Conservation (phyloP, 179 eudicot genomes). For the Corrigiola litoralis region DNA sequence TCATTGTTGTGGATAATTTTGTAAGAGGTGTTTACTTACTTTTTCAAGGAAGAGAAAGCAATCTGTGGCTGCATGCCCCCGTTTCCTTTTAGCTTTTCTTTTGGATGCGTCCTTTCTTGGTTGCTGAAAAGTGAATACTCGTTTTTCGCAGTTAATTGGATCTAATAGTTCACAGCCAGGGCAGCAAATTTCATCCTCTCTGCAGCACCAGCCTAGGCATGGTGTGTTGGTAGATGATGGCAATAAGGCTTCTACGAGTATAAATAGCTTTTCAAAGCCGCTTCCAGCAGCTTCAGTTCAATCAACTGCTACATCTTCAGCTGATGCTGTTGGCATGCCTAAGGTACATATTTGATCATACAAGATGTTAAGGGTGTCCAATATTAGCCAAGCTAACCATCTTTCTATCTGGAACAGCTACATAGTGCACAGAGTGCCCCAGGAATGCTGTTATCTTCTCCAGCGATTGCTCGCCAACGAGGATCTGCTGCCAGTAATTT, state of each 20-base stretch:
- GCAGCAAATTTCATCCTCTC: conserved; percentile 48
- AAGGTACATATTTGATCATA: conserved; percentile 36
- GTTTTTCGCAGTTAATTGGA: conserved; percentile 40
- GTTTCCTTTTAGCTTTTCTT: no score
- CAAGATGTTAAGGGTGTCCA: background rate
- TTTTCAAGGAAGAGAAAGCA: no score
- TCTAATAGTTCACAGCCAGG: conserved; percentile 42
- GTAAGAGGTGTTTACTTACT: no score
- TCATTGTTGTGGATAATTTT: no score
- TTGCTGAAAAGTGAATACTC: conserved; percentile 1
- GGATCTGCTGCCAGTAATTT: conserved; percentile 61
- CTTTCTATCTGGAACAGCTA: conserved; percentile 19
- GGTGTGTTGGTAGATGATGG: conserved; percentile 50
- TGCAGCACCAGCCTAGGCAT: conserved; percentile 54
- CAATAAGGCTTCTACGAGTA: conserved; percentile 37
- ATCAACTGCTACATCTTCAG: conserved; percentile 33
- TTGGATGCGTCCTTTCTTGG: background rate
- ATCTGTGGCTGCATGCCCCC: no score
- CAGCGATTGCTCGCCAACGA: conserved; percentile 63
- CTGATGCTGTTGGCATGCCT: conserved; percentile 38
- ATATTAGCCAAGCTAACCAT: background rate
- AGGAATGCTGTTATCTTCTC: conserved; percentile 51
- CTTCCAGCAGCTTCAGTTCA: conserved; percentile 39
- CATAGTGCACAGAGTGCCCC: conserved; percentile 52
- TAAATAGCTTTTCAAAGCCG: conserved; percentile 52